Conservation (phyloP, 2,329 filamentous ascomycete genomes). For the Talaromyces sp. region DNA sequence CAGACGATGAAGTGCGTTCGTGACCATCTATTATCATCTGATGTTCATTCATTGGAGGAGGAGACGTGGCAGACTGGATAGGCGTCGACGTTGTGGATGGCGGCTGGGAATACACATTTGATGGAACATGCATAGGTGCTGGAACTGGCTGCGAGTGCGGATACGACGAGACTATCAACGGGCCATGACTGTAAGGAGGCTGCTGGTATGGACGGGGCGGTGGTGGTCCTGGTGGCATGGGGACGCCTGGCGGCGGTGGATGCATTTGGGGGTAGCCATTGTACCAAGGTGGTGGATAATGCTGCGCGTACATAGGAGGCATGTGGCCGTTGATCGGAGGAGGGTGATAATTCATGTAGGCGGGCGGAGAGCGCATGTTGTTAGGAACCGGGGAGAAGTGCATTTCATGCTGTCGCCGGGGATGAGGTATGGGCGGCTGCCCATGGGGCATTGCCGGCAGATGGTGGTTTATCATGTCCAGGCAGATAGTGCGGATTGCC, state of each 20-base stretch:
- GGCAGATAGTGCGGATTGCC: constrained; percentile 31
- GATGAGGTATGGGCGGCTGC: constrained; percentile 50
- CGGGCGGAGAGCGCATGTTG: constrained; percentile 57
- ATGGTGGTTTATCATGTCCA: constrained; percentile 47
- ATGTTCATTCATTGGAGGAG: constrained; percentile 23
- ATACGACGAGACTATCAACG: constrained; percentile 45
- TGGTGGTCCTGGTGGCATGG: constrained; percentile 39
- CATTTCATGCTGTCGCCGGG: constrained; percentile 47
- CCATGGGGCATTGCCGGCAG: constrained; percentile 45
- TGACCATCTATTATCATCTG: constrained; percentile 11
- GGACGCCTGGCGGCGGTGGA: constrained; percentile 43
- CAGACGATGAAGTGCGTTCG: constrained; percentile 13
- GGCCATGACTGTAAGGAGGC: constrained; percentile 36
- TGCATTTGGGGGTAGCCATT: constrained; percentile 42
- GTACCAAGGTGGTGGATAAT: constrained; percentile 46
- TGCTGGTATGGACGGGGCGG: constrained; percentile 40
- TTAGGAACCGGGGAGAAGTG: constrained; percentile 44
- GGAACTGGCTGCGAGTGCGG: constrained; percentile 42
- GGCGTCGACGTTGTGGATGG: constrained; percentile 35
- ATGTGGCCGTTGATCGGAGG: constrained; percentile 57
- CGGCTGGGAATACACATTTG: constrained; percentile 36
- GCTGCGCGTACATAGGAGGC: constrained; percentile 45
- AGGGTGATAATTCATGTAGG: constrained; percentile 56
- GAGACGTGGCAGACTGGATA: constrained; percentile 37
- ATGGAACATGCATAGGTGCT: constrained; percentile 36